Evolutionary conservation across 2,329 filamentous ascomycete genomes (phyloP), one percentile per base, ranked within the genome.

Genomic region (Tympanopsis confertula): DNA sequence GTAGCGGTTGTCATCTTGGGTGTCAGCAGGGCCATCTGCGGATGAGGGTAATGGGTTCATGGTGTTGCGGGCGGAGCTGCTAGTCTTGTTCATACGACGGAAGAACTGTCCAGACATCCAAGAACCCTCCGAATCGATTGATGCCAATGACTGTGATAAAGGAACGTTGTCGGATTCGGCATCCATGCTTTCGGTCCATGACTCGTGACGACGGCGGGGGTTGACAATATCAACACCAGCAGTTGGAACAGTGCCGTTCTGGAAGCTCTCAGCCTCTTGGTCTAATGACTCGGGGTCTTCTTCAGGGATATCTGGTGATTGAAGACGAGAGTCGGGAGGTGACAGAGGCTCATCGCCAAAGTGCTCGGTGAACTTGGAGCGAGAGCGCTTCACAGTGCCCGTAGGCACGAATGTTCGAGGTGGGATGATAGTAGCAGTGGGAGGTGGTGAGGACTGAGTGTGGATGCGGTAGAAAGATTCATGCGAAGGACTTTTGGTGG

Each of bases 341-440:
- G 30, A 33, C 10, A 33, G 30, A 17, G 30, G 30, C 15, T 33
- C 30, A 33, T 33, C 30, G 7, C 30, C 30, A 17, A 33, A 33
- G 15, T 33, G 30, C 17, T 33, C 30, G 15, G 30, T 33, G 30
- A 33, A 33, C 17, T 33, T 33, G 10, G 30, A 33, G 10, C 17
- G 30, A 10, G 30, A 33, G 10, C 30, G 30, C 17, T 33, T 33
- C 7, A 33, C 15, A 17, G 22, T 26, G 22, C n/a, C n/a, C n/a
- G 12, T 18, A n/a, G n/a, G n/a, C n/a, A n/a, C n/a, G n/a, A n/a
- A n/a, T 10, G 30, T 7, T 10, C 30, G 30, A 33, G 15, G 30
- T n/a, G 22, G 22, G 22, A 26, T 26, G 7, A 15, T 10, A 15
- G 30, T 12, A 10, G 22, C 22, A n/a, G 7, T 7, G n/a, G 7